Evolutionary conservation across 2,329 filamentous ascomycete species (phyloP).

Genomic region (Penicillium italicum): DNA sequence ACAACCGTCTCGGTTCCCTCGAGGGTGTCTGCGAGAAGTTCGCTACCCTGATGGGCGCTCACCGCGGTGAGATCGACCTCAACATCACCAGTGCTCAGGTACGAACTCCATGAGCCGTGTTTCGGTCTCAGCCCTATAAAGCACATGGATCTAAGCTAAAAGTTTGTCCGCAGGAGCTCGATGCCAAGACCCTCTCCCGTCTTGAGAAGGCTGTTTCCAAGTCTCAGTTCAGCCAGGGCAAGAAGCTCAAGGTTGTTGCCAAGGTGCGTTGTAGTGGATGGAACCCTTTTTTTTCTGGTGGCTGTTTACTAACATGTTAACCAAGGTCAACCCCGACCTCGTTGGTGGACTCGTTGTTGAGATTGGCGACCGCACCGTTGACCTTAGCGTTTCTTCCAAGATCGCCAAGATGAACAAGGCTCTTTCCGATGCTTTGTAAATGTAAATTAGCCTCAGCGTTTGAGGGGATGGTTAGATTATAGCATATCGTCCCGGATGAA

Average conservation of each 20-base stretch:
- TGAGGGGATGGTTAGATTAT: constrained; percentile 22
- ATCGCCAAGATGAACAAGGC: constrained; percentile 99
- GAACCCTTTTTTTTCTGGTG: background rate
- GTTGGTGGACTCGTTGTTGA: constrained; percentile 91
- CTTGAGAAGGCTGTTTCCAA: constrained; percentile 86
- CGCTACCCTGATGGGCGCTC: constrained; percentile 76
- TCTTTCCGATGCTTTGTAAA: constrained; percentile 94
- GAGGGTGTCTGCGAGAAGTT: constrained; percentile 86
- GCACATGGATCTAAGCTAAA: background rate
- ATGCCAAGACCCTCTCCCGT: constrained; percentile 78
- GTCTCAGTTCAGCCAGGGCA: constrained; percentile 82
- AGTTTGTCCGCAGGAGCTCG: constrained; percentile 61
- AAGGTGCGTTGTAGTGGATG: constrained; percentile 55
- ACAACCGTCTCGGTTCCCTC: constrained; percentile 87
- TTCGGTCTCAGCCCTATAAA: background rate
- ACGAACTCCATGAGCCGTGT: constrained; percentile 35
- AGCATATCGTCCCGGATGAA: constrained; percentile 26
- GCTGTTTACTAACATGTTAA: background rate
- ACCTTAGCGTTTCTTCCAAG: constrained; percentile 91
- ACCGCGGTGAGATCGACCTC: constrained; percentile 90
- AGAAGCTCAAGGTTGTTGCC: constrained; percentile 97
- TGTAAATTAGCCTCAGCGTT: constrained; percentile 31
- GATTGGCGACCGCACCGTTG: constrained; percentile 95
- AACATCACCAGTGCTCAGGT: constrained; percentile 86
- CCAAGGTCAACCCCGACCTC: constrained; percentile 91